Evolutionary conservation across 148 eudicot genomes (phyloP), one percentile per base, ranked within the genome.

Genomic region (Heliosperma pusillum): DNA sequence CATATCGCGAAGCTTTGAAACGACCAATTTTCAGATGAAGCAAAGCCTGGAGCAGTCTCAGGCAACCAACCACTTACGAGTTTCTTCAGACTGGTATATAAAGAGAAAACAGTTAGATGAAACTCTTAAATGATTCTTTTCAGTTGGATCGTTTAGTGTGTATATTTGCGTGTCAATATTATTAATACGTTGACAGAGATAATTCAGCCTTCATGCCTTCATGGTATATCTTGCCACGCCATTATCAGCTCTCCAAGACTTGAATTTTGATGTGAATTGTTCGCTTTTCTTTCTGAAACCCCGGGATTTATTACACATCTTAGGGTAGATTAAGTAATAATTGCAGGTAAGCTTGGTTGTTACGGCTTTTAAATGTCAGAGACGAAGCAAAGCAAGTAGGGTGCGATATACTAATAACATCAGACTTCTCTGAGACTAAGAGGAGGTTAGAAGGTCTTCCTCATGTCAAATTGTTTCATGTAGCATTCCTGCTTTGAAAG

Each of bases 21-120:
- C 55, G 52, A 68, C 57, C 69, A 62, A 60, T 50, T 58, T 61
- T 71, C 21, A 50, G 47, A 33, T 7, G 77, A 26, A 61, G 65
- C 22, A 30, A 45, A 55, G 29, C 45, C 60, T 33, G 21, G 10
- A 74, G 44, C 69, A 24, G 42, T 40, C 78, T 6, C 24, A 27
- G 44, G 57, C 65, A 68, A 50, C 53, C 53, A 50, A 9, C 36
- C 22, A 13, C 36, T 15, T 61, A 36, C 25, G 52, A 22, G 60
- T 17, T 56, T 52, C 25, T 29, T 36, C 57, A 63, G n/a, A n/a
- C 33, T n/a, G 59, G 59, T 60, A 44, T 68, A 60, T 58, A 21
- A 73, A 29, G 53, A 42, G 44, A n/a, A 24, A 55, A 55, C 10
- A 52, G 22, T 30, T 53, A 21, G 53, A 69, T 9, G 20, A 24